Percentiles rank a stretch among this genome's conserved stretches.
Evolutionary conservation across 2,329 filamentous ascomycete genomes (phyloP).

Genomic region (Pestalotiopsis sp.): DNA sequence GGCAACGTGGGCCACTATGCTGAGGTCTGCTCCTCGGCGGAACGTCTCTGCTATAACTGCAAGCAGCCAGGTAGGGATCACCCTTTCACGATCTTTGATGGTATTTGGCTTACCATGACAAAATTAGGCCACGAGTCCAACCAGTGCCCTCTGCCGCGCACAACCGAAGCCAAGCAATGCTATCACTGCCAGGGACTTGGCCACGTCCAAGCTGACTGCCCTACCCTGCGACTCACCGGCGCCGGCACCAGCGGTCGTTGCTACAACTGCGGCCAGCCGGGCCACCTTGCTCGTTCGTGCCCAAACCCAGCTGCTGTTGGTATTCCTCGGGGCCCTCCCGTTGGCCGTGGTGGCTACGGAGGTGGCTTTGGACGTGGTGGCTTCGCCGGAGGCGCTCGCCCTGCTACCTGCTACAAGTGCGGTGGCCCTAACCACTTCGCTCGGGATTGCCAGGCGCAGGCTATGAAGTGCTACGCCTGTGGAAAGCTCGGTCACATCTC

Average conservation of each 20-base stretch:
- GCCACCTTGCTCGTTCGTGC: conserved; percentile 92
- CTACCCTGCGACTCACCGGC: conserved; percentile 88
- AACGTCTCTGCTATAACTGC: conserved; percentile 99
- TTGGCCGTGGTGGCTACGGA: conserved; percentile 71
- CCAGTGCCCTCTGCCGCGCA: conserved; percentile 93
- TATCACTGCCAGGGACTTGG: conserved; percentile 99
- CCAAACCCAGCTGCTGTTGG: conserved; percentile 68
- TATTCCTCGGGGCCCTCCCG: conserved; percentile 67
- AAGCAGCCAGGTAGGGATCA: conserved; percentile 71
- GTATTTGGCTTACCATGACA: background rate
- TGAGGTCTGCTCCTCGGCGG: conserved; percentile 96
- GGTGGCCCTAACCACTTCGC: conserved; percentile 96
- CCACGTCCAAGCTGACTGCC: conserved; percentile 98
- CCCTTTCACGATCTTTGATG: background rate
- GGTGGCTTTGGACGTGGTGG: conserved; percentile 71
- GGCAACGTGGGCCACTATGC: conserved; percentile 80
- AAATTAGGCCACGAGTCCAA: conserved; percentile 87
- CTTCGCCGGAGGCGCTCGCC: conserved; percentile 67
- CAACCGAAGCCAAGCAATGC: conserved; percentile 99
- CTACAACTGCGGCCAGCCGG: conserved; percentile 94
- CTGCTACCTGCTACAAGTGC: conserved; percentile 74
- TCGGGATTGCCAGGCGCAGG: conserved; percentile 95
- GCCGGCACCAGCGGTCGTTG: conserved; percentile 82
- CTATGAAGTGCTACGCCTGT: conserved; percentile 98
- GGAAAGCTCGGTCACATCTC: conserved; percentile 95